Percentiles rank a stretch among this genome's conserved stretches.
Evolutionary conservation across 1,284 basidiomycete genomes (phyloP).

Genomic region (Leccinum brunneo-olivaceum): DNA sequence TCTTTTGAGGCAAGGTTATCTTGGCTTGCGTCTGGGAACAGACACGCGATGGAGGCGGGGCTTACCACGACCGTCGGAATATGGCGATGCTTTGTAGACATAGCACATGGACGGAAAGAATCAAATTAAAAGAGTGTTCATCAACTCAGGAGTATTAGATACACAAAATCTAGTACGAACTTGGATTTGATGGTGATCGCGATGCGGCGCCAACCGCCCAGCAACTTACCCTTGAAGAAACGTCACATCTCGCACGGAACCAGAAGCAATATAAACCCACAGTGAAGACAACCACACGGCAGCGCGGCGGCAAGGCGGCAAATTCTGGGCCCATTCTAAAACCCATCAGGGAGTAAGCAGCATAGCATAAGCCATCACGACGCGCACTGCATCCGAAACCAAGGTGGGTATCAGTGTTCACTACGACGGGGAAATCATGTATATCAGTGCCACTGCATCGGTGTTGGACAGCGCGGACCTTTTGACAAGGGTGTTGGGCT

Average conservation of each 20-base stretch:
- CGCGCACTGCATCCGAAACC: slow-evolving; percentile 10
- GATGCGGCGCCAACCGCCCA: slow-evolving; percentile 5
- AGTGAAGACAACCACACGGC: slow-evolving; percentile 10
- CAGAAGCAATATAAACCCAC: slow-evolving; percentile 7
- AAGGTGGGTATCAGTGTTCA: background rate
- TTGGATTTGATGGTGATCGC: slow-evolving; percentile 12
- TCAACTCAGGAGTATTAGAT: slow-evolving; percentile 3
- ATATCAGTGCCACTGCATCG: slow-evolving; percentile 11
- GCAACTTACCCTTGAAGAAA: slow-evolving; percentile 4
- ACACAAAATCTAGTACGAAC: slow-evolving; percentile 4
- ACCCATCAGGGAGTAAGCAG: slow-evolving; percentile 7
- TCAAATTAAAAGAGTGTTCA: slow-evolving; percentile 8
- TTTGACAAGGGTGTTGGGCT: slow-evolving; percentile 21
- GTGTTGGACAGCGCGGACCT: slow-evolving; percentile 3
- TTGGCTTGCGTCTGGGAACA: slow-evolving; percentile 2
- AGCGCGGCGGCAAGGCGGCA: slow-evolving; percentile 6
- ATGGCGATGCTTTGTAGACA: slow-evolving; percentile 2
- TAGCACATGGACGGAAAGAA: slow-evolving; percentile 1
- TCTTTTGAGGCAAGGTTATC: slow-evolving; percentile 40
- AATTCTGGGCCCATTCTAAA: slow-evolving; percentile 4
- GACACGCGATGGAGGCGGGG: background rate
- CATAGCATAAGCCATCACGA: slow-evolving; percentile 13
- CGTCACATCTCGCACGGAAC: slow-evolving; percentile 11
- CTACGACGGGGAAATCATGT: slow-evolving; percentile 6
- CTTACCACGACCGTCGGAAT: background rate